A percentile compares a stretch with the other conserved stretches of the same genome.
These are phyloP conservation scores for Brasilioporus rufonigricans DNA, from an alignment of 768 basidiomycete species.

Conservation along the genomic window DNA sequence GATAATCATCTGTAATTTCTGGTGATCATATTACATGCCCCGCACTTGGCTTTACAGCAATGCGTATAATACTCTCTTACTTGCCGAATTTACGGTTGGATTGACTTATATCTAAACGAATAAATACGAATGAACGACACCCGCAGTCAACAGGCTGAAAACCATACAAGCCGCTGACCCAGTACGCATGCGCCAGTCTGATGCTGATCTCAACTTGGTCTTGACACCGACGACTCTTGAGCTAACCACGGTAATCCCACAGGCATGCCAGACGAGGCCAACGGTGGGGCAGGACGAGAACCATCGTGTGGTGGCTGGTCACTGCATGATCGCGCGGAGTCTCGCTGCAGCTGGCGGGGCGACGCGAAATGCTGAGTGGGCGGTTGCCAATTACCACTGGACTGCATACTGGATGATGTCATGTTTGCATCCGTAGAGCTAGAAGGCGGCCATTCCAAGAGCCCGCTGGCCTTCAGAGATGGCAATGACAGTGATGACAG, in stretches of 20 bases:
- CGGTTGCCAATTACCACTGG: slow-evolving; percentile 22
- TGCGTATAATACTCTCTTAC: slow-evolving; percentile 27
- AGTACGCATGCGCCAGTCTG: neutral
- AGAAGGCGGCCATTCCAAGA: slow-evolving; percentile 54
- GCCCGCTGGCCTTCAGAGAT: slow-evolving; percentile 71
- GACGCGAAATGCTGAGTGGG: slow-evolving; percentile 20
- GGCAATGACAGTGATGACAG: slow-evolving; percentile 55
- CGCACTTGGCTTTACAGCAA: slow-evolving; percentile 11
- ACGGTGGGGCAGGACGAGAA: slow-evolving; percentile 12
- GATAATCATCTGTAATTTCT: neutral
- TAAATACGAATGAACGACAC: slow-evolving; percentile 24
- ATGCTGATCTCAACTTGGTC: slow-evolving; percentile 19
- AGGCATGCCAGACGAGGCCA: slow-evolving; percentile 46
- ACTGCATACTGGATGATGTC: slow-evolving; percentile 9
- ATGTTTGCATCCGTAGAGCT: slow-evolving; percentile 36
- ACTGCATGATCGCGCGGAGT: slow-evolving; percentile 14
- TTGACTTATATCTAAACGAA: slow-evolving; percentile 16
- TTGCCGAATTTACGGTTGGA: slow-evolving; percentile 4
- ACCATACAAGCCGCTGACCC: neutral
- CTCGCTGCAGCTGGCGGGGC: slow-evolving; percentile 21
- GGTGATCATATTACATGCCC: slow-evolving; percentile 22
- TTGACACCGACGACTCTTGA: slow-evolving; percentile 47
- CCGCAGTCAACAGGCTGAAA: neutral
- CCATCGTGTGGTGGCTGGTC: slow-evolving; percentile 15
- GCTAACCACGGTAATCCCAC: slow-evolving; percentile 71